Evolutionary conservation across 768 basidiomycete species (phyloP), one percentile per base, ranked within the genome.

Genomic region (Aureoboletus auriporus): DNA sequence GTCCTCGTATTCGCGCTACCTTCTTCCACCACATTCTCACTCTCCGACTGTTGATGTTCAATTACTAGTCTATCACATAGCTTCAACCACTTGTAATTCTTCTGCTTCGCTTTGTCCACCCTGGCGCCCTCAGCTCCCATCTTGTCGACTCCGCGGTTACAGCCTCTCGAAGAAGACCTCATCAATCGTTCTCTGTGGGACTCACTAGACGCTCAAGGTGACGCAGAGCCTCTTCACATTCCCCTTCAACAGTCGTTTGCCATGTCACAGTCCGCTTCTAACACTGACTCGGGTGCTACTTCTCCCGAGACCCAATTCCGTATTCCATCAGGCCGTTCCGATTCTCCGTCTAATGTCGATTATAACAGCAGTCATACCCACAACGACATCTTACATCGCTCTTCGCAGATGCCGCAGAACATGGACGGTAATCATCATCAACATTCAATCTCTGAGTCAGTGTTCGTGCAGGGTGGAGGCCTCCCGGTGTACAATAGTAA

Each of bases 171-270:
- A 60, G 89, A 91, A 79, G 88, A 86, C 69, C 83, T 83, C 61
- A 89, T 91, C 65, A 91, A 90, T 74, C 83, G 84, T 66, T 89
- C 88, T 46, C 77, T 91, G 50, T 71, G 91, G 57, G 89, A 87
- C 68, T 86, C 83, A 36, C 78, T 92, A 63, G 82, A 91, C 78
- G 86, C 83, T 46, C 83, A 88, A 69, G 87, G 84, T 43, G 88
- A 90, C 78, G 78, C 86, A 47, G 87, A 89, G 66, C 86, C 84
- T 40, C 63, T 75, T 47, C 75, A 44, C 30, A 31, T 50, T 6
- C 56, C 60, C 14, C 26, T 55, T 28, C 56, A 55, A 13, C 65
- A 60, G 48, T 76, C 47, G 74, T 80, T 63, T 63, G 67, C 46
- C 68, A 77, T 61, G 71, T 73, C 51, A 62, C 75, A 50, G 63